Conservation (phyloP, 345 rosid species). For the Fremontodendron californicum region DNA sequence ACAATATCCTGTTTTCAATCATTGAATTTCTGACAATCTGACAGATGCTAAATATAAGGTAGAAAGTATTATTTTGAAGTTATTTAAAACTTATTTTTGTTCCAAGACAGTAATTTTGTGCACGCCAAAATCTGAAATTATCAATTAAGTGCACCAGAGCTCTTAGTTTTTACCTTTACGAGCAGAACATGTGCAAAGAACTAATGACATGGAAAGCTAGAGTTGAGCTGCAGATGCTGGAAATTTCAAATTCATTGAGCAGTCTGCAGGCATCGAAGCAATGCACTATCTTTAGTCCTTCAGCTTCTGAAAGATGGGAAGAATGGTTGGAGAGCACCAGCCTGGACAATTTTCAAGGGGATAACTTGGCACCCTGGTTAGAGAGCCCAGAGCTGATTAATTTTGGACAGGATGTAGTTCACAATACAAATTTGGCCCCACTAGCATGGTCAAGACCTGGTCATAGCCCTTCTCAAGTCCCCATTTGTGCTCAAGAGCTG, state of each 20-base stretch:
- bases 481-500: slow-evolving; percentile 41
- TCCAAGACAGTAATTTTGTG: neutral
- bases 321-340: slow-evolving; percentile 64
- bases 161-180: slow-evolving; percentile 1
- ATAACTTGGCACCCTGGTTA: slow-evolving; percentile 58
- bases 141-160: neutral
- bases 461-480: slow-evolving; percentile 40
- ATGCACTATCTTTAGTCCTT: slow-evolving; percentile 43
- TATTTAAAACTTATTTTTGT: neutral
- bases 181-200: slow-evolving; percentile 59
- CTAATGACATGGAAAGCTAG: slow-evolving; percentile 58
- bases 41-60: neutral
- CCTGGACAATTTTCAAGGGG: slow-evolving; percentile 58
- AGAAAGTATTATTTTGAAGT: neutral
- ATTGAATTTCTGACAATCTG: neutral
- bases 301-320: slow-evolving; percentile 71
- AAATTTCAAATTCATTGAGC: slow-evolving; percentile 51
- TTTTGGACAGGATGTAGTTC: slow-evolving; percentile 33
- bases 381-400: slow-evolving; percentile 41
- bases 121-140: neutral
- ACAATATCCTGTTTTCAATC: neutral
- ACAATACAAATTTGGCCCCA: slow-evolving; percentile 31
- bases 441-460: slow-evolving; percentile 39
- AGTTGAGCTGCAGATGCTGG: slow-evolving; percentile 61
- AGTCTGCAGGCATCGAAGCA: slow-evolving; percentile 52